These are phyloP conservation scores for Cyamopsis tetragonoloba DNA, from an alignment of 306 rosid genomes.

Conservation along the genomic window DNA sequence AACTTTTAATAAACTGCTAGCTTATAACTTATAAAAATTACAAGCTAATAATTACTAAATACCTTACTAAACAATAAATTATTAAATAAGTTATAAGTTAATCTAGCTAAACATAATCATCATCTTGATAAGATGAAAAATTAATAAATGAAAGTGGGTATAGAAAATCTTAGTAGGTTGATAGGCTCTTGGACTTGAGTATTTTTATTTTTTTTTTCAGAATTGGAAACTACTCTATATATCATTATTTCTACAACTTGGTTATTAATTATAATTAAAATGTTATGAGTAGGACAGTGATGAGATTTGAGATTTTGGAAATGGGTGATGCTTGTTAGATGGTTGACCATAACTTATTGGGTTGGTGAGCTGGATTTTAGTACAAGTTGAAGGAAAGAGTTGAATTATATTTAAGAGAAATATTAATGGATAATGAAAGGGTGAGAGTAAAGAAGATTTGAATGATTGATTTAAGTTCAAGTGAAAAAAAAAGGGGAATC, in stretches of 20 bases:
- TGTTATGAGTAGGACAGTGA: not conserved
- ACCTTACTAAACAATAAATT: no score
- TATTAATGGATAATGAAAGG: not conserved
- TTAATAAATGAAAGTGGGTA: no score
- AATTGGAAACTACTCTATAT: constrained; percentile 1
- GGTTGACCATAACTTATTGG: constrained; percentile 3
- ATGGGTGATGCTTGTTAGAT: not conserved
- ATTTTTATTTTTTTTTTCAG: no score
- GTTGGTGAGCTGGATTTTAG: not conserved
- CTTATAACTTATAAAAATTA: no score
- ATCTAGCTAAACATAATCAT: no score
- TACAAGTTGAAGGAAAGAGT: not conserved
- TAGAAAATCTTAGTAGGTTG: no score
- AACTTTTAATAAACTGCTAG: no score
- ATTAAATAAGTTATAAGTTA: no score
- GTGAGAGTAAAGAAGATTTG: constrained; percentile 31
- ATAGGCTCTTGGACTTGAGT: not conserved
- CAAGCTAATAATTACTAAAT: no score
- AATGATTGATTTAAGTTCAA: constrained; percentile 24
- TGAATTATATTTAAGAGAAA: not conserved
- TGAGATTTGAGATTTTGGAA: not conserved
- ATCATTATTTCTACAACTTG: constrained; percentile 21
- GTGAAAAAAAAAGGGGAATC: not conserved
- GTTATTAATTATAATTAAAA: not conserved
- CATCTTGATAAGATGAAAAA: no score